Conservation (phyloP, 495 filamentous ascomycete species). For the Neurospora africana region DNA sequence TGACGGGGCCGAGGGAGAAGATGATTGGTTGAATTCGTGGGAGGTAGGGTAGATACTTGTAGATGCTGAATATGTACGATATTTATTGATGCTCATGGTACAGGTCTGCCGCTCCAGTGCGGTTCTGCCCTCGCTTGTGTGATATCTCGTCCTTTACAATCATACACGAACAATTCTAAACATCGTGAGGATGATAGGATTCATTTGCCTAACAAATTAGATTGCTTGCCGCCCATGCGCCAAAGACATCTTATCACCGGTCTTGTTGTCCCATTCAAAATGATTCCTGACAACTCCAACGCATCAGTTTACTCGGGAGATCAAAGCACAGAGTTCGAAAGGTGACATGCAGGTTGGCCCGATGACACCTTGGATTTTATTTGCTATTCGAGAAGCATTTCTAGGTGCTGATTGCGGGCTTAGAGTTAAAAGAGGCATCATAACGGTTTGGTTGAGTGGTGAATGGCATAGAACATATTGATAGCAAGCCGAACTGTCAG, state of each 20-base stretch:
- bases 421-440: background rate
- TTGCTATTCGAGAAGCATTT: background rate
- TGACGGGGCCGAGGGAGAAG: slow-evolving; percentile 50
- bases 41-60: background rate
- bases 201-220: too few relatives aligned
- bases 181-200: background rate
- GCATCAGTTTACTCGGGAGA: background rate
- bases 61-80: background rate
- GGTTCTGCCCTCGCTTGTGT: background rate
- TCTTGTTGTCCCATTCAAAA: background rate
- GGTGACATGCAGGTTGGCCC: background rate
- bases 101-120: background rate
- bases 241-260: background rate
- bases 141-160: background rate
- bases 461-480: background rate
- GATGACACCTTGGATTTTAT: background rate
- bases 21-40: slow-evolving; percentile 1
- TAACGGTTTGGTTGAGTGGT: background rate
- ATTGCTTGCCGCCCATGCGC: too few relatives aligned
- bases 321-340: background rate
- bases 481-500: background rate
- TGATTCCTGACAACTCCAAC: too few relatives aligned
- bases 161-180: background rate
- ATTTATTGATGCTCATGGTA: background rate
- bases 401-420: background rate